Conservation (phyloP, 2,329 filamentous ascomycete genomes). For the Ampelomyces quisqualis region DNA sequence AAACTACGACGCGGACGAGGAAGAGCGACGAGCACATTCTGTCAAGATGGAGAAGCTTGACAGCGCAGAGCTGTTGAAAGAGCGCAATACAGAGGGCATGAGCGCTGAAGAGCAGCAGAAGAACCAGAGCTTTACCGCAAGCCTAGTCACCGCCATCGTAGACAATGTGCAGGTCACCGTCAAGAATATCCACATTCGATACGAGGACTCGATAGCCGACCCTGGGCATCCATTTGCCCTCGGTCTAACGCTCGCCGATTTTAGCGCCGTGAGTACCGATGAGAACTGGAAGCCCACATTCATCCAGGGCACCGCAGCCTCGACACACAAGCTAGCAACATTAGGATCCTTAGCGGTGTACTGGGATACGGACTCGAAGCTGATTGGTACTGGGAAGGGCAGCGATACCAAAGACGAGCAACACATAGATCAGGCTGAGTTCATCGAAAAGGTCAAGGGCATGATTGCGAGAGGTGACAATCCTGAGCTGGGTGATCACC, state of each 20-base stretch:
- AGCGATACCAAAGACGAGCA: conserved; percentile 60
- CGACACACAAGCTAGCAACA: conserved; percentile 91
- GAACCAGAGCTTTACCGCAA: conserved; percentile 96
- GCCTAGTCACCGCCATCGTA: conserved; percentile 91
- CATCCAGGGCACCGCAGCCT: conserved; percentile 79
- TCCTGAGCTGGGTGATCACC: conserved; percentile 61
- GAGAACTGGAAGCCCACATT: conserved; percentile 94
- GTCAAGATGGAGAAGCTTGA: conserved; percentile 99
- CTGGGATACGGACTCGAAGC: conserved; percentile 91
- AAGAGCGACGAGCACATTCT: conserved; percentile 80
- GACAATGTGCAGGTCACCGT: conserved; percentile 97
- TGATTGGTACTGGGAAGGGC: conserved; percentile 81
- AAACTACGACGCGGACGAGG: conserved; percentile 89
- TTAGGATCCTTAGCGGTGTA: conserved; percentile 89
- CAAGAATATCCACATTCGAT: conserved; percentile 97
- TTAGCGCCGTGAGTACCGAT: conserved; percentile 96
- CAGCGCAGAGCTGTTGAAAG: conserved; percentile 90
- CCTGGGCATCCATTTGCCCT: conserved; percentile 93
- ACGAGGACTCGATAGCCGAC: conserved; percentile 94
- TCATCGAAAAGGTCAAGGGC: conserved; percentile 73
- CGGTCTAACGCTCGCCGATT: conserved; percentile 88
- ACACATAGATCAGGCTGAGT: conserved; percentile 68
- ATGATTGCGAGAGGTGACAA: conserved; percentile 76
- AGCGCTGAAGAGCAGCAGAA: conserved; percentile 95
- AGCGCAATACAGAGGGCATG: conserved; percentile 87